Evolutionary conservation across 306 rosid species (phyloP).

Genomic region (Carpinus fangiana): DNA sequence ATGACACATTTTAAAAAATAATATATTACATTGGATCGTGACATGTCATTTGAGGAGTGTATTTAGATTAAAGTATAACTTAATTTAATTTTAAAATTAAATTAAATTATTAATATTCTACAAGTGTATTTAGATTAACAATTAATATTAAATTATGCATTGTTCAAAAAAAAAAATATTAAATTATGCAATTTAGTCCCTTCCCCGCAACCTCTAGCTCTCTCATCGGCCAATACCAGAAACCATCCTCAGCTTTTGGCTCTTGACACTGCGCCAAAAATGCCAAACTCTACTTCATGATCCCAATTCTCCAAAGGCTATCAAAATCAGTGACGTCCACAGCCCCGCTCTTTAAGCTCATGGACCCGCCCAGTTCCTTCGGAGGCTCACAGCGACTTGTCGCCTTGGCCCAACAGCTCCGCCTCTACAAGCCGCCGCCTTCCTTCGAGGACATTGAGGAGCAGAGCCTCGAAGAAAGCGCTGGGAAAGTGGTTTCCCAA

Average conservation of each 20-base stretch:
- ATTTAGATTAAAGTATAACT: too few species aligned
- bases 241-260: not conserved
- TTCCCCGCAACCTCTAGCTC: not conserved
- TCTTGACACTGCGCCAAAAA: not conserved
- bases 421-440: conserved; percentile 72
- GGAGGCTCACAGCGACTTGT: conserved; percentile 50
- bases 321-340: conserved; percentile 29
- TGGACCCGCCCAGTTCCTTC: conserved; percentile 45
- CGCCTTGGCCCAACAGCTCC: conserved; percentile 77
- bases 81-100: too few species aligned
- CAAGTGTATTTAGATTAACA: too few species aligned
- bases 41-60: too few species aligned
- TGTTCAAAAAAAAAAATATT: too few species aligned
- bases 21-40: too few species aligned
- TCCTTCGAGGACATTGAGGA: conserved; percentile 58
- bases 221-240: not conserved
- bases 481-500: conserved; percentile 71
- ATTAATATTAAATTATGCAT: too few species aligned
- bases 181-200: not conserved
- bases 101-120: too few species aligned
- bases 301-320: conserved; percentile 55
- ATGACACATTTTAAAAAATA: too few species aligned
- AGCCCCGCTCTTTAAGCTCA: conserved; percentile 32
- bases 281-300: conserved; percentile 36
- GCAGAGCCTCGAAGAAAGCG: conserved; percentile 52